Evolutionary conservation across 225 moss, liverwort and hornwort species (phyloP), one percentile per base, ranked within the genome.

Genomic region (Bryoerythrophyllum caledonicum): DNA sequence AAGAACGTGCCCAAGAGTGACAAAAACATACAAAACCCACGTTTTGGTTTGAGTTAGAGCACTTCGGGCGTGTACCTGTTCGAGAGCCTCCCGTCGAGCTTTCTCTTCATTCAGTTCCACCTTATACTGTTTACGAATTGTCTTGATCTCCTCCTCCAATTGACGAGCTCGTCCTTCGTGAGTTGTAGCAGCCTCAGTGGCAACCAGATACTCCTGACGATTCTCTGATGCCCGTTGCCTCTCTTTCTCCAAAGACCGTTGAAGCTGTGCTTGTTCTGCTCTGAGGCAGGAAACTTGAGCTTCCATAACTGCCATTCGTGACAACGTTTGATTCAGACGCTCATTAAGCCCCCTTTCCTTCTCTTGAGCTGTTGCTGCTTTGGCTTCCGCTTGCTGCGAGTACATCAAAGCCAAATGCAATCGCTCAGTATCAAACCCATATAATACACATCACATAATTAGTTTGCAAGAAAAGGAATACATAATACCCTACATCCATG

Each of bases 221-320:
- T 88, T 90, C 81, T 99, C 99, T 7, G 91, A 90, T 62, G 99
- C 99, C 43, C 99, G 90, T 57, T 94, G 95, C 72, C 95, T 86
- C 87, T 99, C 99, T 78, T 99, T 99, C 82, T 99, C 99, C 73
- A 99, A 83, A 27, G 91, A 91, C 37, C 99, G 94, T 73, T 90
- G 81, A 27, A 90, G 91, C 80, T 95, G 95, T 48, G 90, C 83
- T 68, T 91, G 95, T 83, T 99, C 95, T 82, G 93, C 95, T 80
- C 93, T 84, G 56, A 99, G 77, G 81, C 91, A 95, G 37, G 90
- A 95, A 43, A 99, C 79, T 88, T 95, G 95, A 62, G 93, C 99
- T 90, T 99, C 99, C 99, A 99, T 95, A 23, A 99, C 99, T 68
- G 99, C 99, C 83, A 95, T 91, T 70, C 99, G 82, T 15, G 99